A percentile compares a stretch with the other conserved stretches of the same genome.
phyloP scores from a whole-genome alignment of 257 asterid species.

The Anisodus tanguticus region DNA sequence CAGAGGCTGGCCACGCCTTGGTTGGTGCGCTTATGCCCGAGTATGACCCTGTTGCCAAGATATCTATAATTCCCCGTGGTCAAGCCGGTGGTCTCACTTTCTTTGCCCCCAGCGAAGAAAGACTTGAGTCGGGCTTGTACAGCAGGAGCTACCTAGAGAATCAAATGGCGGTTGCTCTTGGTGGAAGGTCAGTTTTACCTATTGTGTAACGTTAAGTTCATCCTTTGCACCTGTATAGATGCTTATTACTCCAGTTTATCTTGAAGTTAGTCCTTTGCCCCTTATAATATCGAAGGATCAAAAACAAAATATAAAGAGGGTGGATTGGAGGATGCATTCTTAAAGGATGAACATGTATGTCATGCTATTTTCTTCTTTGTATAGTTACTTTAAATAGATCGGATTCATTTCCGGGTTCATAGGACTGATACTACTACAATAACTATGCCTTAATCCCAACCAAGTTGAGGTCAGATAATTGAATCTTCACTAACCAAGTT shows the following conservation, averaged over 20 bases:
- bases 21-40: conserved; percentile 99
- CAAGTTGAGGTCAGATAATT: not conserved
- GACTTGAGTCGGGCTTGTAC: conserved; percentile 95
- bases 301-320: not conserved
- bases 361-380: not conserved
- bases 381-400: not conserved
- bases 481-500: not conserved
- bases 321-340: not conserved
- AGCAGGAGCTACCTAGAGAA: conserved; percentile 97
- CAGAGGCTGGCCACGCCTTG: conserved; percentile 99
- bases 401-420: too few species aligned
- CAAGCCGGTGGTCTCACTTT: conserved; percentile 99
- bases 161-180: conserved; percentile 99
- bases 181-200: conserved; percentile 75
- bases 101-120: conserved; percentile 98
- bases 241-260: not conserved
- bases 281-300: not conserved
- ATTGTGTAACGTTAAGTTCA: not conserved
- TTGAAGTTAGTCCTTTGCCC: not conserved
- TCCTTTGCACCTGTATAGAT: not conserved
- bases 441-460: not conserved
- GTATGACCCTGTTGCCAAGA: conserved; percentile 97
- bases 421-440: not conserved
- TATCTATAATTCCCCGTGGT: conserved; percentile 99
- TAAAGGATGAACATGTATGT: not conserved